Evolutionary conservation across 1,139 yeast species (phyloP), one percentile per base, ranked within the genome.

Genomic region (Yamadazyma sp.): DNA sequence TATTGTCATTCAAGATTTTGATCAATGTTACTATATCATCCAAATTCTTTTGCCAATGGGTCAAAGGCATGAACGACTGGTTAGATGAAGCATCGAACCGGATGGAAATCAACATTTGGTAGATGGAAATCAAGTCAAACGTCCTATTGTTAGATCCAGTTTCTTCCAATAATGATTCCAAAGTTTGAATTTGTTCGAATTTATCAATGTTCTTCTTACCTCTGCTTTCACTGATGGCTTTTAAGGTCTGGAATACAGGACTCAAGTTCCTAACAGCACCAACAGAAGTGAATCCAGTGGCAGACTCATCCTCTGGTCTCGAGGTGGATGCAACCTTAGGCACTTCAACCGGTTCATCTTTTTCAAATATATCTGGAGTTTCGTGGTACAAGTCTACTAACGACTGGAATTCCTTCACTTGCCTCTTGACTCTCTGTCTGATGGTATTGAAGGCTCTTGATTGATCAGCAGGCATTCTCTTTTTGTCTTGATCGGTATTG

Each of bases 181-280:
- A 73, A 33, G 74, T 72, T 47, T 70, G 69, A 48, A 89, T 78
- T 64, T 92, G 96, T 61, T 86, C 96, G 45, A 61, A 67, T 51
- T 83, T 80, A 62, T 92, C 96, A 48, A 89, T 85, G 62, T 87
- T 88, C 75, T 88, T 92, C 72, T 90, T 90, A 72, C 98, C 98
- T 67, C 98, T 84, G 35, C 90, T 76, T 62, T 92, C 98, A 47
- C 86, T 71, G 45, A 94, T 82, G 39, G 80, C 67, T 59, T 83
- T 79, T 59, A 92, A 74, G 31, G 86, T 80, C 43, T 82, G 72
- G 71, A 90, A 88, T 39, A 90, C 82, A 16, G 73, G 71, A 47
- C 70, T 62, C 51, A 68, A 58, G 23, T 51, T 53, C 43, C 62
- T 61, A 34, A 50, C 50, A 20, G 49, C 46, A 29, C 49, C 51